Percentiles rank a stretch among this genome's conserved stretches.
Evolutionary conservation across 169 alveolate genomes (phyloP).

Genomic region (Plasmodium falciparum): DNA sequence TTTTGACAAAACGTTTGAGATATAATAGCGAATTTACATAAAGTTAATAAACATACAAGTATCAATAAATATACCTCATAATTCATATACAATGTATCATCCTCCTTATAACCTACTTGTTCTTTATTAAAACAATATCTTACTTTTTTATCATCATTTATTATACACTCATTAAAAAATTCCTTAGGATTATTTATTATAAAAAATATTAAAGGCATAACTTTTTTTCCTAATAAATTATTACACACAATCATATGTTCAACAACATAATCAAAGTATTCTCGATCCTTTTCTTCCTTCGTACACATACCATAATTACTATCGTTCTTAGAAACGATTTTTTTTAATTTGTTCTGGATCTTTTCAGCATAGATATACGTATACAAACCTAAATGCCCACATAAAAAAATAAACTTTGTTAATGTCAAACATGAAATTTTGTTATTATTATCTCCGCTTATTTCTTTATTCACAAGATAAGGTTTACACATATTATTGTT

Average conservation of each 20-base stretch:
- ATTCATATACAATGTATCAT: slow-evolving; percentile 37
- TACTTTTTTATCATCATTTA: slow-evolving; percentile 5
- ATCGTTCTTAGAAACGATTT: slow-evolving; percentile 40
- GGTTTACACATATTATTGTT: background rate
- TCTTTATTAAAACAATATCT: background rate
- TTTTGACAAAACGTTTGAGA: slow-evolving; percentile 64
- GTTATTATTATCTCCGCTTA: background rate
- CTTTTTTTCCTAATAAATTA: slow-evolving; percentile 60
- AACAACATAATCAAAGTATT: slow-evolving; percentile 71
- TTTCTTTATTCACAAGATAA: background rate
- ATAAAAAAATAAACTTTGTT: slow-evolving; percentile 49
- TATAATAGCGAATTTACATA: slow-evolving; percentile 59
- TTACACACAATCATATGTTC: slow-evolving; percentile 73
- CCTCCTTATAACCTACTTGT: background rate
- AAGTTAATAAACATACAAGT: slow-evolving; percentile 58
- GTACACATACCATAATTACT: slow-evolving; percentile 74
- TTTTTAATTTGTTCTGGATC: slow-evolving; percentile 56
- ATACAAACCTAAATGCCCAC: slow-evolving; percentile 69
- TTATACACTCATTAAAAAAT: slow-evolving; percentile 41
- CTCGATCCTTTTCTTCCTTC: slow-evolving; percentile 71
- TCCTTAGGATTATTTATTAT: slow-evolving; percentile 40
- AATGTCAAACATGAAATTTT: slow-evolving; percentile 42
- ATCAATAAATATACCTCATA: slow-evolving; percentile 65
- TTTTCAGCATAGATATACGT: slow-evolving; percentile 73
- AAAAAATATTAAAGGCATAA: slow-evolving; percentile 58